A percentile compares a stretch with the other conserved stretches of the same genome.
These are phyloP conservation scores for Phallus indusiatus DNA, from an alignment of 768 basidiomycete genomes.

Conservation along the genomic window DNA sequence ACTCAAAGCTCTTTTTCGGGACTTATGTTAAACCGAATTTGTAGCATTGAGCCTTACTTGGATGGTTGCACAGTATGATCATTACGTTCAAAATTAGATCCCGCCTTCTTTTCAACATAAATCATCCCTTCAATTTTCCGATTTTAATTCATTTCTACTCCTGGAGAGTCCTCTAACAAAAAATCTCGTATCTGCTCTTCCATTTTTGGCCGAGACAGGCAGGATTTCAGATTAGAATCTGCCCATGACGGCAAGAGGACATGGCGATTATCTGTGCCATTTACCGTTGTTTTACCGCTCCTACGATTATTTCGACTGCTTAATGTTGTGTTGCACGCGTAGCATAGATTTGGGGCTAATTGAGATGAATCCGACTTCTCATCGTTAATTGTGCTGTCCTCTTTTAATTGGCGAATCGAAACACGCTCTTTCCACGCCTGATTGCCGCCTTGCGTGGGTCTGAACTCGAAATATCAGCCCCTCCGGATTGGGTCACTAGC, in stretches of 20 bases:
- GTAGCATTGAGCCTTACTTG: constrained; percentile 63
- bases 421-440: constrained; percentile 69
- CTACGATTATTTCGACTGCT: constrained; percentile 33
- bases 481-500: background rate
- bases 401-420: constrained; percentile 40
- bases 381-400: background rate
- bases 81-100: constrained; percentile 42
- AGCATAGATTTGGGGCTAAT: constrained; percentile 42
- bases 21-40: constrained; percentile 10
- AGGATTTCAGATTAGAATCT: background rate
- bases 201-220: background rate
- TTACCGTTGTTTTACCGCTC: background rate
- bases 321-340: constrained; percentile 51
- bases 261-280: background rate
- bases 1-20: background rate
- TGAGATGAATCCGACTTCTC: constrained; percentile 14
- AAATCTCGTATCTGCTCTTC: constrained; percentile 11
- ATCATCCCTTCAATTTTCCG: background rate
- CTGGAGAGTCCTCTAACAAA: constrained; percentile 5
- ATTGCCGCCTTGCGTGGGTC: constrained; percentile 53
- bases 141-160: background rate
- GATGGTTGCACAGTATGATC: constrained; percentile 80
- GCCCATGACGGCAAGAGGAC: background rate
- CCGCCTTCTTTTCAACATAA: too few relatives aligned
- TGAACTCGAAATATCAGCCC: constrained; percentile 18